These are phyloP conservation scores for Ophiostoma novo-ulmi DNA, from an alignment of 2,329 filamentous ascomycete genomes.

Conservation along the genomic window DNA sequence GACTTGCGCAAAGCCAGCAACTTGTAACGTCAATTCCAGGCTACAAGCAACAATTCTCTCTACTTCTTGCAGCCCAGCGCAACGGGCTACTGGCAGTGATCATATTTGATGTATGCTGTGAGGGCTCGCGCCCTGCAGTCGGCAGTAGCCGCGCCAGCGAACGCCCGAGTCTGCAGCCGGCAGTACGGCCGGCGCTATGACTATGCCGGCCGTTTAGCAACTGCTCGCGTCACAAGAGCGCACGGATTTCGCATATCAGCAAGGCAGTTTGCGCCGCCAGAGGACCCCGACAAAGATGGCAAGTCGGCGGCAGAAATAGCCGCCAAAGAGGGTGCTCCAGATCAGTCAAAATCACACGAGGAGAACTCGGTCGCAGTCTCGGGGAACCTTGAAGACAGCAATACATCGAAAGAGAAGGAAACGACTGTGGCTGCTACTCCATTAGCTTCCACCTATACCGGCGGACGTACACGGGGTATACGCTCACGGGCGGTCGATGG, in stretches of 20 bases:
- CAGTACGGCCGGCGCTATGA: not conserved
- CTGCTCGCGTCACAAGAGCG: not conserved
- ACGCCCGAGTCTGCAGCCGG: not conserved
- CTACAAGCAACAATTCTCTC: not conserved
- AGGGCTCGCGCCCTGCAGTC: slow-evolving; percentile 30
- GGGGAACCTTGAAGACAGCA: not conserved
- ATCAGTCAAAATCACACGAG: not conserved
- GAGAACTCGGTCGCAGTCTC: not conserved
- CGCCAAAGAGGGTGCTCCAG: slow-evolving; percentile 4
- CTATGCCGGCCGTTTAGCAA: not conserved
- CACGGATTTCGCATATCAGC: slow-evolving; percentile 22
- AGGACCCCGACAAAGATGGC: not conserved
- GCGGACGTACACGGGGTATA: not conserved
- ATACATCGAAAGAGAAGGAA: not conserved
- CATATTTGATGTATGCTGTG: slow-evolving; percentile 31
- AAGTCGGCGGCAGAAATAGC: slow-evolving; percentile 21
- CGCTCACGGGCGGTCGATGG: slow-evolving; percentile 19
- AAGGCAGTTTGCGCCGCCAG: not conserved
- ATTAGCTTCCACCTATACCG: not conserved
- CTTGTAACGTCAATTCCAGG: not conserved
- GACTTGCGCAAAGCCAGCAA: not conserved
- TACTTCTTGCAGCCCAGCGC: slow-evolving; percentile 14
- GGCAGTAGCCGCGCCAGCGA: slow-evolving; percentile 21
- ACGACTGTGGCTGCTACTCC: too few species aligned
- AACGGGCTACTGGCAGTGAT: slow-evolving; percentile 12